Conservation (phyloP, 768 basidiomycete genomes). For the Amanita pseudoporphyria region DNA sequence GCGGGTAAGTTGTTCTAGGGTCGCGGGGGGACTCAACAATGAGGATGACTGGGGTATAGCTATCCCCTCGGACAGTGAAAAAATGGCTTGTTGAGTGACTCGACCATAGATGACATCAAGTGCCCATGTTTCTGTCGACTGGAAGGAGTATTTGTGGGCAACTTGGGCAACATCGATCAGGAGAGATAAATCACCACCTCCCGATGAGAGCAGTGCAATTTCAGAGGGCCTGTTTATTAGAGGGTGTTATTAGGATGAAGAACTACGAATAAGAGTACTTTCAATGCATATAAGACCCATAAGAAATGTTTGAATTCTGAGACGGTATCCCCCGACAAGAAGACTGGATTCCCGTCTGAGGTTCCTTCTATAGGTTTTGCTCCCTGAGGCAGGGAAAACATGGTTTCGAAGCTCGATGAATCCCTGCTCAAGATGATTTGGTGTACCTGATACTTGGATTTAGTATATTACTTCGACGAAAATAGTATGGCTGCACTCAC, state of each 20-base stretch:
- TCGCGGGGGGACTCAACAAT: neutral
- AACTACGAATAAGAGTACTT: slow-evolving; percentile 16
- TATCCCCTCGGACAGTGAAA: neutral
- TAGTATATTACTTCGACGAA: slow-evolving; percentile 2
- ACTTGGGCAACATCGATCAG: slow-evolving; percentile 57
- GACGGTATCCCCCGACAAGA: slow-evolving; percentile 51
- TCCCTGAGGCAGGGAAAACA: slow-evolving; percentile 63
- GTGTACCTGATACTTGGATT: slow-evolving; percentile 35
- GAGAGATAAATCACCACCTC: slow-evolving; percentile 39
- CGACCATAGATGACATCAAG: slow-evolving; percentile 64
- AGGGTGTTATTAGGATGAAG: neutral
- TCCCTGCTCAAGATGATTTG: slow-evolving; percentile 52
- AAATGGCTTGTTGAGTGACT: slow-evolving; percentile 28
- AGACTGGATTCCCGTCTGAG: slow-evolving; percentile 56
- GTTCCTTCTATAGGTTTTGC: slow-evolving; percentile 40
- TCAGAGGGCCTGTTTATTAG: slow-evolving; percentile 46
- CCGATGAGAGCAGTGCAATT: slow-evolving; percentile 35
- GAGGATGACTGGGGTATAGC: neutral
- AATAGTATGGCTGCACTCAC: slow-evolving; percentile 25
- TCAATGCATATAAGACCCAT: slow-evolving; percentile 73
- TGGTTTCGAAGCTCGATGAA: slow-evolving; percentile 50
- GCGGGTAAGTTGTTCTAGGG: slow-evolving; percentile 38
- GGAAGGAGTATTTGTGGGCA: slow-evolving; percentile 69
- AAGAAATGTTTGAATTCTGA: slow-evolving; percentile 66
- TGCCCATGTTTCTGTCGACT: slow-evolving; percentile 64